A percentile compares a stretch with the other conserved stretches of the same genome.
Conservation (phyloP, 768 basidiomycete genomes). For the Pleurotus platypus region DNA sequence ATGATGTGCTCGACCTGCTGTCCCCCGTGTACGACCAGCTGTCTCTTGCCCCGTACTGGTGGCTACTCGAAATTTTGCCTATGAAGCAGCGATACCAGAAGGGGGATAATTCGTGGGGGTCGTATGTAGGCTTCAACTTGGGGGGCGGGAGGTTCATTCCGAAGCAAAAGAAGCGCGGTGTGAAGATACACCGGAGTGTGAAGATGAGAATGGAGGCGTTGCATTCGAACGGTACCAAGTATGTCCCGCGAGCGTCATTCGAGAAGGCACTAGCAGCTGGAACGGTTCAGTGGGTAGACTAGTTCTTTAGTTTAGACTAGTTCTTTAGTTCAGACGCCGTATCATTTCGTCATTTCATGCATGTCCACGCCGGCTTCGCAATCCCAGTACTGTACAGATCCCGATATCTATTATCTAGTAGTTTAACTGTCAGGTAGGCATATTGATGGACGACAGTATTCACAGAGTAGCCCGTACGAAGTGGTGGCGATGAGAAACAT, state of each 20-base stretch:
- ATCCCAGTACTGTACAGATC: too few species aligned
- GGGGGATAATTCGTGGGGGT: slow-evolving; percentile 20
- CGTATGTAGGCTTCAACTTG: slow-evolving; percentile 26
- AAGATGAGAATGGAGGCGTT: slow-evolving; percentile 52
- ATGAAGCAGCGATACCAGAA: slow-evolving; percentile 31
- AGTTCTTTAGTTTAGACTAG: too few species aligned
- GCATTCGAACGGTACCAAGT: slow-evolving; percentile 28
- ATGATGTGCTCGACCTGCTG: slow-evolving; percentile 49
- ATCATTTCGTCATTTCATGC: too few species aligned
- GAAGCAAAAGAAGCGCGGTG: slow-evolving; percentile 30
- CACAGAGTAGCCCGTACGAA: too few species aligned
- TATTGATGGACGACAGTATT: too few species aligned
- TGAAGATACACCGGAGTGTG: slow-evolving; percentile 47
- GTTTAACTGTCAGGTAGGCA: too few species aligned
- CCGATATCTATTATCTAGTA: too few species aligned
- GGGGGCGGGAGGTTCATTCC: slow-evolving; percentile 37
- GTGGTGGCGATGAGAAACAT: too few species aligned
- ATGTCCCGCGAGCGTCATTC: slow-evolving; percentile 34
- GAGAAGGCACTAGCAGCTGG: slow-evolving; percentile 19
- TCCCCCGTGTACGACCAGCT: slow-evolving; percentile 52
- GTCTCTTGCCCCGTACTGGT: slow-evolving; percentile 39
- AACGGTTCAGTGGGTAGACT: slow-evolving; percentile 27
- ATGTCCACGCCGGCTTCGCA: too few species aligned
- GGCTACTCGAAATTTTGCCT: slow-evolving; percentile 56
- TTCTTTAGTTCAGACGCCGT: too few species aligned